Conservation (phyloP, 108 stramenopile genomes). For the Halocafeteria seosinensis region DNA sequence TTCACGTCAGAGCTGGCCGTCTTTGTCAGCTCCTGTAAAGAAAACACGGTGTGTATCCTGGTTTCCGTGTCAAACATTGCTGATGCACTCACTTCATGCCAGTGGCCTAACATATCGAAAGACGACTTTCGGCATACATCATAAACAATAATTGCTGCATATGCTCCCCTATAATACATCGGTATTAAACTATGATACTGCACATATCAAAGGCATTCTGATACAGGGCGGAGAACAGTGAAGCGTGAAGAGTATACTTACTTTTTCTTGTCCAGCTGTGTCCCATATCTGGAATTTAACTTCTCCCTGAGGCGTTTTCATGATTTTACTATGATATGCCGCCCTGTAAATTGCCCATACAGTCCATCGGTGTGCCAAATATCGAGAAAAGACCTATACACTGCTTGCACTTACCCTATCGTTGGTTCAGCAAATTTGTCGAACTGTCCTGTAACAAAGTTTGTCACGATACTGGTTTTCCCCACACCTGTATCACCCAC, state of each 20-base stretch:
- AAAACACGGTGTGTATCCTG: too few species aligned
- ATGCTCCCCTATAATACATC: constrained; percentile 24
- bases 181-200: constrained; percentile 18
- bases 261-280: constrained; percentile 30
- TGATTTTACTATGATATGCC: constrained; percentile 5
- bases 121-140: constrained; percentile 9
- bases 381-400: neutral
- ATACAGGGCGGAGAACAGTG: too few species aligned
- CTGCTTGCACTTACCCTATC: constrained; percentile 6
- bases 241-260: too few species aligned
- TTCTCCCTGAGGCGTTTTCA: neutral
- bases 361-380: too few species aligned
- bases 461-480: constrained; percentile 9
- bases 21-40: constrained; percentile 48
- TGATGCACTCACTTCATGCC: too few species aligned
- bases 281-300: constrained; percentile 31
- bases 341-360: constrained; percentile 4
- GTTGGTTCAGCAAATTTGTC: neutral
- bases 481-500: constrained; percentile 25
- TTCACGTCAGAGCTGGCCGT: constrained; percentile 49
- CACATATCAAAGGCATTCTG: too few species aligned
- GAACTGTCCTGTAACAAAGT: constrained; percentile 12
- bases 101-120: constrained; percentile 14
- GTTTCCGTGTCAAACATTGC: too few species aligned
- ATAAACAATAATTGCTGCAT: constrained; percentile 19